Base-by-base conservation (phyloP, 2,329 filamentous ascomycete genomes). In the Fusarium anthophilum region DNA sequence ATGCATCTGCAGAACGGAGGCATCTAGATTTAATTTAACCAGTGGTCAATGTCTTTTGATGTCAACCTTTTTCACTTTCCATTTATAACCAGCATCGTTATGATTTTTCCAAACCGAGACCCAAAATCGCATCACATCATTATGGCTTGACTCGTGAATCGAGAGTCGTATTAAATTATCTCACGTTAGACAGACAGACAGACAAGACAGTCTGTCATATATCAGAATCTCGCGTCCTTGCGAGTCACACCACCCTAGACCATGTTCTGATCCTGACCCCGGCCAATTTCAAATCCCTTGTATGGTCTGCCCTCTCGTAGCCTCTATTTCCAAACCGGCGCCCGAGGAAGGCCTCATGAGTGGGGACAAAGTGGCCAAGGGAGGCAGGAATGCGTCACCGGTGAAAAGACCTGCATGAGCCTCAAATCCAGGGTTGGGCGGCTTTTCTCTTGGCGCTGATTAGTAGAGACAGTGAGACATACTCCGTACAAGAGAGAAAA, bases 341-440 rank as follows among this genome's bases (percentile, higher is more conserved):
- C 38, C 67, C 58, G 71, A 72, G 35, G 63, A 74, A 56, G 72
- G 50, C 67, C 72, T 74, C 72, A 74, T 47, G 63, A 59, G 72
- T 51, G 72, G 72, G 64, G 61, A 35, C 39, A 20, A 20, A 28
- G 24, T 28, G 30, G 30, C 28, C 20, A 51, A 62, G 37, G 50
- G 37, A 65, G 50, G 30, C 41, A 54, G 38, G 66, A 60, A 58
- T 70, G 53, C 26, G 57, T 47, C 28, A 74, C 71, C 71, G 70
- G 71, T 73, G 71, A 43, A 70, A 51, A 35, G 45, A n/a, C 43
- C 37, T 72, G 70, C 71, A 73, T 73, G 62, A 72, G 71, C 56
- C 70, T 74, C 60, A 73, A 54, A 59, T 32, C 39, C 61, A 61
- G 70, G 70, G 54, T 38, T 32, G 48, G 51, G 20, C 60, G 48